A percentile compares a stretch with the other conserved stretches of the same genome.
Conservation (phyloP, 1,284 basidiomycete species). For the Sporisorium reilianum region DNA sequence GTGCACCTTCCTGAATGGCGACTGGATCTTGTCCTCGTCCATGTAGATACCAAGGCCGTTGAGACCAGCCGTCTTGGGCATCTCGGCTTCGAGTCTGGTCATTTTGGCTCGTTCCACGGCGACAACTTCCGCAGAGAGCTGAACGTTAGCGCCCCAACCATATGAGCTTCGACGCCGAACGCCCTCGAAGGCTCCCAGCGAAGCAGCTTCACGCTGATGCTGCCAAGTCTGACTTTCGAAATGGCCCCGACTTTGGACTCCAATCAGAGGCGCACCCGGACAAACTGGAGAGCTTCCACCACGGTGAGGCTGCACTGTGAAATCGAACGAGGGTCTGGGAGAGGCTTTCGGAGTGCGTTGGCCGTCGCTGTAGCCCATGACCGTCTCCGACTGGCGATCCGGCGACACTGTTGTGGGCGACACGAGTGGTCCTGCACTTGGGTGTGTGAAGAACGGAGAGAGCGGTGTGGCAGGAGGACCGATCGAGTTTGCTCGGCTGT, state of each 20-base stretch:
- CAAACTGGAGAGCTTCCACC: constrained; percentile 13
- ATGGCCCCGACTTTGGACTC: constrained; percentile 17
- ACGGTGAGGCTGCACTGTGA: not conserved
- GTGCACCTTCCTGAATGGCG: constrained; percentile 22
- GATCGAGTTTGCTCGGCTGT: constrained; percentile 16
- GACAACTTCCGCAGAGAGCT: constrained; percentile 3
- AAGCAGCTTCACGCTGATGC: not conserved
- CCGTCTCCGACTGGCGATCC: not conserved
- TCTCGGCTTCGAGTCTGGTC: constrained; percentile 13
- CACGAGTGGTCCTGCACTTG: not conserved
- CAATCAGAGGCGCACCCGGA: constrained; percentile 42
- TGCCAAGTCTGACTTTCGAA: constrained; percentile 31
- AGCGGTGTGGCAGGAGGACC: constrained; percentile 39
- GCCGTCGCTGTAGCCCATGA: constrained; percentile 12
- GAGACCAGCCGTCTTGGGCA: constrained; percentile 28
- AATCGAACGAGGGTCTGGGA: constrained; percentile 19
- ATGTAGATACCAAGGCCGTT: constrained; percentile 40
- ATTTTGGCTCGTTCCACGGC: constrained; percentile 21
- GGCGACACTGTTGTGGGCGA: constrained; percentile 20
- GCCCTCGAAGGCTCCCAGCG: constrained; percentile 20
- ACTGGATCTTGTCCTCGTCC: constrained; percentile 30
- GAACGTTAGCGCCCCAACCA: not conserved
- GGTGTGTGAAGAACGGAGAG: constrained; percentile 25
- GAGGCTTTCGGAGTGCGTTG: constrained; percentile 32
- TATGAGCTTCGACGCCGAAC: not conserved